Base-by-base conservation (phyloP, 768 basidiomycete genomes). In the Suillus subluteus region DNA sequence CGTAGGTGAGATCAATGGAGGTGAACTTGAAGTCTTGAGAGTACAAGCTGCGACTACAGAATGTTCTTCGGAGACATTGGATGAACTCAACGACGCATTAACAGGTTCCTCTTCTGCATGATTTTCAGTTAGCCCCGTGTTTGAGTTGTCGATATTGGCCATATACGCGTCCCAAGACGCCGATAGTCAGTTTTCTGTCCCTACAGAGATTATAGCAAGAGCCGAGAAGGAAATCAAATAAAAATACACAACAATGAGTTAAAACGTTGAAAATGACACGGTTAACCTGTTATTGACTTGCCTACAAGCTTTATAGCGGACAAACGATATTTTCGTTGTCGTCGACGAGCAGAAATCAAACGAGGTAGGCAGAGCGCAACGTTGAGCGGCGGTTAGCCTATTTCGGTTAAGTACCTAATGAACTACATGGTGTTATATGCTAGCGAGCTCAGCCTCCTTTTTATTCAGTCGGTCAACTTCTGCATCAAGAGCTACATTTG, bases 401-500 rank as follows among this genome's bases (percentile, higher is more conserved):
- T 26, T 59, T 38, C 15, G 58, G 58, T 38, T 26, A 55, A 55
- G 4, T 40, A 18, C 15, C 23, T 40, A 59, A 59, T 40, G 41
- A 59, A n/a, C 35, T 59, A 58, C 35, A 37, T 12, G 21, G 5
- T 38, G 23, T 65, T 68, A 74, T 43, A 71, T 62, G 58, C 79
- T 82, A 52, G 84, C 82, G 59, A 93, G 81, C 72, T 92, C 91
- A 4, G 82, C 85, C 75, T 91, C 90, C 67, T 78, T 83, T 67
- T 79, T 80, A 70, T 84, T 82, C 62, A 94, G 78, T 46, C 83
- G 79, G 56, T 84, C 86, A 58, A 98, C 83, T 73, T 98, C 95
- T 6, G 82, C 88, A 71, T 96, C 95, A 76, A 98, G 77, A 35
- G 95, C 94, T 50, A 90, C 85, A 75, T 95, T 96, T 21, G 96